Base-by-base conservation (phyloP, 768 basidiomycete genomes). In the Boletus vermiculosoides region DNA sequence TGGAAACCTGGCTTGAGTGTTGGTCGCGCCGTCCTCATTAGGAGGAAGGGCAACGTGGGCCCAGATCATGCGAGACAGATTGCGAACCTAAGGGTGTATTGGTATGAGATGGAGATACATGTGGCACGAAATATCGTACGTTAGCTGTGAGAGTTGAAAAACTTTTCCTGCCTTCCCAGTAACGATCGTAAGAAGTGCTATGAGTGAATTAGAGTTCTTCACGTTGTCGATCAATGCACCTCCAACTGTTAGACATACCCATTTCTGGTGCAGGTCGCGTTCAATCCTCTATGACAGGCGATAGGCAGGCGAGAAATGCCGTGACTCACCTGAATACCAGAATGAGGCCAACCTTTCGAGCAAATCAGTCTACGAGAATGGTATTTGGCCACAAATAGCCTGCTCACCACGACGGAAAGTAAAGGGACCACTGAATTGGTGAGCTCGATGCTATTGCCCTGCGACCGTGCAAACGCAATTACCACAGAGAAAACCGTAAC, bases 391-490 rank as follows among this genome's bases (percentile, higher is more conserved):
- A 23, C 13, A 36, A 41, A 46, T 28, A 18, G 8, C 11, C 23
- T n/a, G 76, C 89, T 72, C 67, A 92, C 94, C 62, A 96, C 94
- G 13, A 97, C 91, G 12, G 92, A 91, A 33, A 96, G 80, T 50
- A 97, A 73, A 1, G 94, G 94, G 2, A 94, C 84, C 54, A 96
- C 87, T 25, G 90, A 86, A 71, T 92, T 95, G 20, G 90, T 84
- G 63, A 92, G 76, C 25, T 80, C 78, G 45, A 94, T 71, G 30
- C 77, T 71, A 53, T 83, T 79, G 0, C 88, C 92, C 58, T 72
- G 76, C 22, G 76, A 72, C 70, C 79, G 80, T 39, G 80, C 78
- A 73, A 85, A 89, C 28, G 81, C 83, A 28, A 90, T 79, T 4
- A 77, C 61, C 33, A 73, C 75, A 5, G 94, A 82, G 64, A 90